Base-by-base conservation (phyloP, 768 basidiomycete species). In the Tylopilus felleus region DNA sequence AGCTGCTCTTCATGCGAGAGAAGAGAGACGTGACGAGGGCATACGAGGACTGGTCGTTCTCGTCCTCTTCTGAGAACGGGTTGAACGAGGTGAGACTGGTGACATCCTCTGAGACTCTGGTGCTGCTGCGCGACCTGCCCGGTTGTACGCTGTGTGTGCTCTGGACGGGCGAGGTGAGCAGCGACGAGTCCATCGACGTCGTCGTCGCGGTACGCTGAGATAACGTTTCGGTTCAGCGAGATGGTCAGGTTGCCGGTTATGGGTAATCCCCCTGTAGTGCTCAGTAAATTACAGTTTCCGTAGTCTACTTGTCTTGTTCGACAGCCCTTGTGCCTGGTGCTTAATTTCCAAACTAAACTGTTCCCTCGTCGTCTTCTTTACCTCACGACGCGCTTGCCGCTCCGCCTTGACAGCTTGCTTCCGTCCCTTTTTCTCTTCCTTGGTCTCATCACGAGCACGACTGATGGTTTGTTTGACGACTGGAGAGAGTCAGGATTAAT, bases 51-150 rank as follows among this genome's bases (percentile, higher is more conserved):
- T 90, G 86, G 60, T 93, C 91, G 65, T 90, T 82, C 70, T 93
- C 92, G 66, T 93, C 91, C 67, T 94, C 93, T 65, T 92, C 90
- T n/a, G 88, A 84, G 74, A 93, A 94, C 7, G 90, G 90, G 67
- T 93, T 93, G 77, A 88, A 92, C 47, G 89, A 89, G 27, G 93
- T 94, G 52, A 94, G 73, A 64, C 84, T 82, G 42, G 80, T 79
- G 41, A 85, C 78, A 75, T 90, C 90, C 47, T 85, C 76, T 19
- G 57, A 68, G 9, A 74, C 68, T 62, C 79, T 84, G 29, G 80
- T 78, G 68, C 78, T 84, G 69, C 82, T 84, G 60, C 83, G 78
- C 13, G 86, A 86, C 64, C 84, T 75, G 1, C 79, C 81, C 12
- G 17, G 74, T 73, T n/a, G n/a, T n/a, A n/a, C n/a, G n/a, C n/a